Percentiles rank a stretch among this genome's conserved stretches.
phyloP scores from a whole-genome alignment of 108 stramenopile genomes.

The Conticribra guillardii region DNA sequence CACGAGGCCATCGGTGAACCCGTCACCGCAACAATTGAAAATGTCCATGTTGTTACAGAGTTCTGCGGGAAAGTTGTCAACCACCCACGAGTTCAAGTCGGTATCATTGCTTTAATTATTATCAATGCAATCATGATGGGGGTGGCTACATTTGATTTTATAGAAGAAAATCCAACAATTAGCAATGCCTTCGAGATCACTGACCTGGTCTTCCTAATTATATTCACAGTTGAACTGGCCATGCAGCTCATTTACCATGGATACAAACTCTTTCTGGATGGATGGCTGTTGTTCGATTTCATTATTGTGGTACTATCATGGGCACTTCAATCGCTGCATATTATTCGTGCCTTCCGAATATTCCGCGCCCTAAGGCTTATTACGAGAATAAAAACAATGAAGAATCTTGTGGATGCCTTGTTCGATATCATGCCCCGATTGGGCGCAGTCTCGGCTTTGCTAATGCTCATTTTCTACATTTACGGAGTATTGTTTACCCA shows the following conservation, averaged over 20 bases:
- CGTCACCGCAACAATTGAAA: neutral
- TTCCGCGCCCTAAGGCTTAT: slow-evolving; percentile 71
- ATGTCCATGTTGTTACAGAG: slow-evolving; percentile 1
- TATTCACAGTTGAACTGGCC: slow-evolving; percentile 63
- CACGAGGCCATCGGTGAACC: neutral
- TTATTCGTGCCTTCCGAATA: slow-evolving; percentile 76
- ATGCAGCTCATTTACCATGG: slow-evolving; percentile 68
- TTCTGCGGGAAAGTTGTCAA: slow-evolving; percentile 53
- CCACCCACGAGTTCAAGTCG: slow-evolving; percentile 51
- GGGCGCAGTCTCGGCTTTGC: slow-evolving; percentile 19
- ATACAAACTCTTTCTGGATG: slow-evolving; percentile 47
- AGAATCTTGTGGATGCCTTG: slow-evolving; percentile 34
- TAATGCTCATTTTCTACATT: slow-evolving; percentile 52
- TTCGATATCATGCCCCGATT: slow-evolving; percentile 55
- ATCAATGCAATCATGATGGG: slow-evolving; percentile 74
- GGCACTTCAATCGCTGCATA: slow-evolving; percentile 58
- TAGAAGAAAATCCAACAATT: slow-evolving; percentile 48
- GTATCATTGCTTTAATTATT: slow-evolving; percentile 60
- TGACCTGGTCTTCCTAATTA: slow-evolving; percentile 54
- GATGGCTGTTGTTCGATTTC: slow-evolving; percentile 74
- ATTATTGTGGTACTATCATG: slow-evolving; percentile 67
- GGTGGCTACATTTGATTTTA: slow-evolving; percentile 70
- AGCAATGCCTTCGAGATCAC: slow-evolving; percentile 36
- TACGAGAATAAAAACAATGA: slow-evolving; percentile 45
- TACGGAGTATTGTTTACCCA: slow-evolving; percentile 76